phyloP scores from a whole-genome alignment of 495 filamentous ascomycete genomes.

The Penicillium antarcticum region DNA sequence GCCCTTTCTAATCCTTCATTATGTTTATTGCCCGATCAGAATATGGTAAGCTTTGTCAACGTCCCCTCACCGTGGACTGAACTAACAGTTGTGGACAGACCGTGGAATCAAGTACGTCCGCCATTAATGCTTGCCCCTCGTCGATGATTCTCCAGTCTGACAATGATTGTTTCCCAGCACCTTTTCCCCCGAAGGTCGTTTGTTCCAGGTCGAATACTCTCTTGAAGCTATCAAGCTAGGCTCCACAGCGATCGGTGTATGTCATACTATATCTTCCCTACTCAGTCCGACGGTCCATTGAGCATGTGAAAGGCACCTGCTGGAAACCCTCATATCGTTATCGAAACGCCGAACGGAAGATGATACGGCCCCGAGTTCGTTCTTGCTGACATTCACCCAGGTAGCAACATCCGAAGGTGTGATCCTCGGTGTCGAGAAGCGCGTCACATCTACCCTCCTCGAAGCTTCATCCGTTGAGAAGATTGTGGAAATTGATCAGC shows the following conservation, averaged over 20 bases:
- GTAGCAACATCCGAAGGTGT: slow-evolving; percentile 91
- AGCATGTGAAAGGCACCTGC: neutral
- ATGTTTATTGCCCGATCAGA: slow-evolving; percentile 99
- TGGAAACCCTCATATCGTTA: neutral
- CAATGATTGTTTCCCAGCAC: slow-evolving; percentile 60
- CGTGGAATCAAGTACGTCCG: slow-evolving; percentile 93
- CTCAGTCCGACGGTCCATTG: neutral
- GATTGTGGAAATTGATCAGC: slow-evolving; percentile 97
- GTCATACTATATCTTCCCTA: slow-evolving; percentile 18
- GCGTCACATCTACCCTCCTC: slow-evolving; percentile 93
- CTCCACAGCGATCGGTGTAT: slow-evolving; percentile 93
- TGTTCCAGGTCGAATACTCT: slow-evolving; percentile 99
- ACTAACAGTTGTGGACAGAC: slow-evolving; percentile 57
- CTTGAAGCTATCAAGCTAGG: slow-evolving; percentile 99
- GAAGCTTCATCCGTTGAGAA: slow-evolving; percentile 98
- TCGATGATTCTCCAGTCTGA: slow-evolving; percentile 21
- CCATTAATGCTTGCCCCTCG: neutral
- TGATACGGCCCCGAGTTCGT: neutral
- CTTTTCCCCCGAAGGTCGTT: slow-evolving; percentile 98
- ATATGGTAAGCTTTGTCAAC: slow-evolving; percentile 72
- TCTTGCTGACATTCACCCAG: slow-evolving; percentile 35
- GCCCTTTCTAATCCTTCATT: slow-evolving; percentile 39
- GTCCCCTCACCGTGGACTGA: slow-evolving; percentile 24
- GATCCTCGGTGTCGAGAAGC: slow-evolving; percentile 97
- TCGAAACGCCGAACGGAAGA: neutral